Evolutionary conservation across 768 basidiomycete genomes (phyloP).

Genomic region (Lactarius quietus): DNA sequence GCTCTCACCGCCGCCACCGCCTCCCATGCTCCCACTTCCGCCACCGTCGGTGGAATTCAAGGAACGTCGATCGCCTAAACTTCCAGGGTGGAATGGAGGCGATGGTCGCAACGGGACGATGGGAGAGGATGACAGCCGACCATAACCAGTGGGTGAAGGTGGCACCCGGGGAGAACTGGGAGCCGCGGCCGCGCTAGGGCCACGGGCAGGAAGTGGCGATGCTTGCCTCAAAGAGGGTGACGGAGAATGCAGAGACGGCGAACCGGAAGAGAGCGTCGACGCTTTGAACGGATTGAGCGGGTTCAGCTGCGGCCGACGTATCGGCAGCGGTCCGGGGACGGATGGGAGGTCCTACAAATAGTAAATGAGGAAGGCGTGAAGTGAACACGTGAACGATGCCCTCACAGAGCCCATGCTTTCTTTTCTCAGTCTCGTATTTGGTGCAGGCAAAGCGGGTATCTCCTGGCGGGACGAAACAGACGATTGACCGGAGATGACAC

Average conservation of each 20-base stretch:
- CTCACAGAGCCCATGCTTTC: constrained; percentile 46
- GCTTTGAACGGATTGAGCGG: constrained; percentile 49
- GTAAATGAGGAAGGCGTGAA: constrained; percentile 1
- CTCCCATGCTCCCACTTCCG: constrained; percentile 23
- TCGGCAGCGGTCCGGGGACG: constrained; percentile 40
- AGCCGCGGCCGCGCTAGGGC: constrained; percentile 35
- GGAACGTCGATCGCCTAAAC: constrained; percentile 41
- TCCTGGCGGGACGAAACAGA: constrained; percentile 37
- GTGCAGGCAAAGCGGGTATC: constrained; percentile 14
- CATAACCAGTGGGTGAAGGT: constrained; percentile 38
- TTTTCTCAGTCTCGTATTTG: constrained; percentile 43
- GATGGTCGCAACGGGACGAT: constrained; percentile 39
- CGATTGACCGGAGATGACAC: constrained; percentile 40
- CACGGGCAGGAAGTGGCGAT: constrained; percentile 41
- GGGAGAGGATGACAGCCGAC: constrained; percentile 31
- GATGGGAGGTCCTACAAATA: constrained; percentile 36
- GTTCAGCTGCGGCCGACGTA: constrained; percentile 42
- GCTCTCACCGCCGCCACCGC: constrained; percentile 25
- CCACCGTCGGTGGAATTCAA: constrained; percentile 31
- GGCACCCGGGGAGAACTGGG: constrained; percentile 40
- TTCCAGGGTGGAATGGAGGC: constrained; percentile 40
- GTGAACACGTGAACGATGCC: constrained; percentile 17
- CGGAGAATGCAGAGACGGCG: constrained; percentile 47
- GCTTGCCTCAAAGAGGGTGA: constrained; percentile 46
- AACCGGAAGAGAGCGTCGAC: constrained; percentile 45